Evolutionary conservation across 2,329 filamentous ascomycete genomes (phyloP).

Genomic region (Fusarium haematococcum): DNA sequence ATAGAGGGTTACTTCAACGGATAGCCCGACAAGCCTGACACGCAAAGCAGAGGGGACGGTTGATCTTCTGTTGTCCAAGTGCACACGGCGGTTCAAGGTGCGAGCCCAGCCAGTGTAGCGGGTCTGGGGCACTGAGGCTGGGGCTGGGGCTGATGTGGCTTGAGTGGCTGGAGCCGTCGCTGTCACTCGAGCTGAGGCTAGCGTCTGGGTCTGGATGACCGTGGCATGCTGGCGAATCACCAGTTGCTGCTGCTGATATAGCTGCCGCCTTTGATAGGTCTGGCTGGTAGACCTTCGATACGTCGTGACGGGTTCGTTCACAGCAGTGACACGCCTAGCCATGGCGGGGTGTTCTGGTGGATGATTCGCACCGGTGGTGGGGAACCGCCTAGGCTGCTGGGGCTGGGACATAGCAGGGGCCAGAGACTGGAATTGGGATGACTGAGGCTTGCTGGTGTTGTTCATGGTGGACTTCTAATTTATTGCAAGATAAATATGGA

Average conservation of each 20-base stretch:
- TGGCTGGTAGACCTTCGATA: background rate
- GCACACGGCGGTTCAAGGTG: background rate
- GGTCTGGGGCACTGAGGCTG: background rate
- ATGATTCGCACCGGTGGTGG: too few species aligned
- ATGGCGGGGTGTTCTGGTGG: too few species aligned
- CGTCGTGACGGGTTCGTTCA: background rate
- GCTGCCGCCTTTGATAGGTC: background rate
- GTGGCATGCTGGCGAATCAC: background rate
- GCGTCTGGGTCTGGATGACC: background rate
- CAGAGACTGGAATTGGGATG: too few species aligned
- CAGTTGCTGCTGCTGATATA: background rate
- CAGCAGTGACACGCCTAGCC: too few species aligned
- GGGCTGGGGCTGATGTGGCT: background rate
- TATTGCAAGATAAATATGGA: background rate
- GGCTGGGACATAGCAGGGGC: too few species aligned
- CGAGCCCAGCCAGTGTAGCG: background rate
- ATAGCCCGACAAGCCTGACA: background rate
- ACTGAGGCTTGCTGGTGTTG: background rate
- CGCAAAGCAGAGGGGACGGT: background rate
- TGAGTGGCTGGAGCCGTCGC: background rate
- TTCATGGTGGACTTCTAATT: background rate
- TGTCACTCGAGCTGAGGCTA: background rate
- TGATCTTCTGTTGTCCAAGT: background rate
- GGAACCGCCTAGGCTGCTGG: too few species aligned
- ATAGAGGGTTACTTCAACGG: background rate